Percentiles rank a stretch among this genome's conserved stretches.
Conservation (phyloP, 345 rosid genomes). For the Toxicodendron radicans region DNA sequence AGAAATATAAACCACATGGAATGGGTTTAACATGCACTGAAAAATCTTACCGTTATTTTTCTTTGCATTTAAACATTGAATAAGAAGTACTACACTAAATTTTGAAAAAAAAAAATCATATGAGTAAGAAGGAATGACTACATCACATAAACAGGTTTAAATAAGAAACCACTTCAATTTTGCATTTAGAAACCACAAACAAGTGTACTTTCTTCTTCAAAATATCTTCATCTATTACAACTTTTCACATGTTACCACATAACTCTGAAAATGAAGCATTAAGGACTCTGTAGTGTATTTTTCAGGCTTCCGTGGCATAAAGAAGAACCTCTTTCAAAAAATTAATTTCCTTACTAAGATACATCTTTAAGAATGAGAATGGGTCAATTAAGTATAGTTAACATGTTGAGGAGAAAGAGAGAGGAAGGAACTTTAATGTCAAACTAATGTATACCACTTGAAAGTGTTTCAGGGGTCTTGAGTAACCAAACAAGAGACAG, state of each 20-base stretch:
- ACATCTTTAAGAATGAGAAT: background rate
- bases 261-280: background rate
- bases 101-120: too few relatives aligned
- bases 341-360: too few relatives aligned
- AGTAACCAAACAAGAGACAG: background rate
- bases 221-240: background rate
- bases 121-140: too few relatives aligned
- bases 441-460: too few relatives aligned
- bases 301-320: too few relatives aligned
- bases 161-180: background rate
- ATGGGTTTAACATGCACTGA: background rate
- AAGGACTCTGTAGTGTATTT: too few relatives aligned
- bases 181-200: background rate
- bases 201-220: background rate
- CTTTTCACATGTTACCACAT: background rate
- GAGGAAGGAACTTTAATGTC: too few relatives aligned
- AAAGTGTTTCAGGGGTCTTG: too few relatives aligned
- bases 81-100: background rate
- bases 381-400: too few relatives aligned
- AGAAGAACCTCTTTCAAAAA: background rate
- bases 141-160: background rate
- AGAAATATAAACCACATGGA: background rate
- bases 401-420: too few relatives aligned
- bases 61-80: background rate
- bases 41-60: background rate